Conservation (phyloP, 495 filamentous ascomycete genomes). For the Emericellopsis terricola region DNA sequence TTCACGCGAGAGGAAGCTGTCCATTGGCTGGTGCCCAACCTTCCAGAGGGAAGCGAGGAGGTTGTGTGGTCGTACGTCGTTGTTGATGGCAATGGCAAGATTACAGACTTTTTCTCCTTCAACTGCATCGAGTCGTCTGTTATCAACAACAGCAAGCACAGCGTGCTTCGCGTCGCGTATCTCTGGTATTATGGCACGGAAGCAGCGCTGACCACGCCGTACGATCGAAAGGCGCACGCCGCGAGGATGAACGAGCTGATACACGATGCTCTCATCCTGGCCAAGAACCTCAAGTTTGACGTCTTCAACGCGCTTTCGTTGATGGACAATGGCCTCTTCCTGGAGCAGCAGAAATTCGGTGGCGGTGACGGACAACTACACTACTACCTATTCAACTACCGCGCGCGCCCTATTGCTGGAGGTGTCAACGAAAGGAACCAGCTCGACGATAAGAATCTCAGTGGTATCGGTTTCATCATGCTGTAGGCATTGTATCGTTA, state of each 20-base stretch:
- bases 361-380: constrained; percentile 85
- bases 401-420: constrained; percentile 58
- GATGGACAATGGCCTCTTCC: constrained; percentile 83
- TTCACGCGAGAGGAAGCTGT: constrained; percentile 64
- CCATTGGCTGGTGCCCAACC: constrained; percentile 70
- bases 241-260: constrained; percentile 57
- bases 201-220: constrained; percentile 42
- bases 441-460: constrained; percentile 53
- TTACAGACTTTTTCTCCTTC: constrained; percentile 94
- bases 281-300: constrained; percentile 77
- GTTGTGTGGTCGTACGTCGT: constrained; percentile 87
- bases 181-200: constrained; percentile 93
- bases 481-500: constrained; percentile 21
- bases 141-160: constrained; percentile 60
- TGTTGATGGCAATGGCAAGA: constrained; percentile 28
- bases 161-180: constrained; percentile 69
- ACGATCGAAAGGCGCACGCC: constrained; percentile 40
- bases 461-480: constrained; percentile 83
- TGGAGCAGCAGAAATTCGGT: constrained; percentile 84
- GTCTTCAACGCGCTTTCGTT: constrained; percentile 93
- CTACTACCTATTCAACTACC: constrained; percentile 95
- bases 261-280: constrained; percentile 71
- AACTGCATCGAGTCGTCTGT: constrained; percentile 88
- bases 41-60: constrained; percentile 42
- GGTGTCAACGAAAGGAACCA: constrained; percentile 65